Conservation (phyloP, 1,139 yeast genomes). For the Pichia cactophila region DNA sequence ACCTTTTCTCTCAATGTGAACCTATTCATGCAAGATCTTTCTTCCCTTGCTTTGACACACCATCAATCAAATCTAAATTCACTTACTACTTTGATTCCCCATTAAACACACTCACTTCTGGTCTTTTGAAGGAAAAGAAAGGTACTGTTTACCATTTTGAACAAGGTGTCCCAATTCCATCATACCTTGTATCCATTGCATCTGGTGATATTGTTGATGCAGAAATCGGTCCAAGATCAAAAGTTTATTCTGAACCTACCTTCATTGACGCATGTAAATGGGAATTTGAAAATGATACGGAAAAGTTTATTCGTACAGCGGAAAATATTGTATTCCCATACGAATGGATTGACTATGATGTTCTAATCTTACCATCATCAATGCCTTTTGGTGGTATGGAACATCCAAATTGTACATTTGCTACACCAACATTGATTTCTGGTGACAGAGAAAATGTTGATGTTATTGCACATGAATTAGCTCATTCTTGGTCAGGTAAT, state of each 20-base stretch:
- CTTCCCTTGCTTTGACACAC: conserved; percentile 89
- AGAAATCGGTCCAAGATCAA: conserved; percentile 79
- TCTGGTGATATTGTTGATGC: conserved; percentile 70
- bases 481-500: conserved; percentile 91
- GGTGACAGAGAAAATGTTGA: conserved; percentile 83
- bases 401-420: conserved; percentile 84
- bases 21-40: conserved; percentile 86
- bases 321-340: conserved; percentile 72
- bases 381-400: conserved; percentile 98
- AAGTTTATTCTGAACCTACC: conserved; percentile 72
- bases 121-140: conserved; percentile 33
- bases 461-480: conserved; percentile 86
- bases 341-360: conserved; percentile 82
- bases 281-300: conserved; percentile 76
- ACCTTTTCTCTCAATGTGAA: conserved; percentile 84
- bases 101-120: conserved; percentile 65
- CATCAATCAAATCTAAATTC: conserved; percentile 67
- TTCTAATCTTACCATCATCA: conserved; percentile 69
- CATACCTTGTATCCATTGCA: conserved; percentile 78
- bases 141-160: conserved; percentile 36
- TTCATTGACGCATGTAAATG: conserved; percentile 60
- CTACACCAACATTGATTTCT: conserved; percentile 81
- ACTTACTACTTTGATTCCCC: conserved; percentile 55
- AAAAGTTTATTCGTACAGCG: conserved; percentile 73
- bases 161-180: conserved; percentile 81